Percentiles rank a stretch among this genome's conserved stretches.
These are phyloP conservation scores for Strobilomyces echinocephalus DNA, from an alignment of 768 basidiomycete species.

Conservation along the genomic window DNA sequence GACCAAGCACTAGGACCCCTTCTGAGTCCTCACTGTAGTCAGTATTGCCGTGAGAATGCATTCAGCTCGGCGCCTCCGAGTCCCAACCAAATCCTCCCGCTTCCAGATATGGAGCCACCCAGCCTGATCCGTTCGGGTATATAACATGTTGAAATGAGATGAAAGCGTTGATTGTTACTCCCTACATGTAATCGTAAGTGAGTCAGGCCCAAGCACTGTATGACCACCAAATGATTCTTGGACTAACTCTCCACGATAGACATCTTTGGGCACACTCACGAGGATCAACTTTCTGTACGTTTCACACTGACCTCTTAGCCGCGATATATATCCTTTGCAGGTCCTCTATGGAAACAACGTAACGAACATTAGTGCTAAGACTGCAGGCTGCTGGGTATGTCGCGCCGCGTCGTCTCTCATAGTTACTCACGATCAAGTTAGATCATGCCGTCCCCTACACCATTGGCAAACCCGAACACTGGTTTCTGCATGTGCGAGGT, in stretches of 20 bases:
- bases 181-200: constrained; percentile 41
- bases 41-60: too few relatives aligned
- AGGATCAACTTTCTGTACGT: constrained; percentile 59
- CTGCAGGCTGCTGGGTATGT: constrained; percentile 51
- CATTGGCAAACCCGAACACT: constrained; percentile 63
- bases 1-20: too few relatives aligned
- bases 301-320: too few relatives aligned
- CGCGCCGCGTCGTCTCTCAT: background rate
- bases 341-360: constrained; percentile 71
- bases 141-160: background rate
- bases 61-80: too few relatives aligned
- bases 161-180: constrained; percentile 14
- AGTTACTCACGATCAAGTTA: background rate
- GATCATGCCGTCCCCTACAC: constrained; percentile 56
- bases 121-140: too few relatives aligned
- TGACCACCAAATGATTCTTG: too few relatives aligned
- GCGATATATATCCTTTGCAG: constrained; percentile 27
- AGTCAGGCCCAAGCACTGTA: constrained; percentile 7
- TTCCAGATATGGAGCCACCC: too few relatives aligned
- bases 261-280: constrained; percentile 69
- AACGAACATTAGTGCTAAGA: constrained; percentile 49
- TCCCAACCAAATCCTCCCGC: too few relatives aligned
- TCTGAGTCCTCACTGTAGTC: too few relatives aligned
- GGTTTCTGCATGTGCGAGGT: constrained; percentile 53
- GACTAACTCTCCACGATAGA: constrained; percentile 36